Percentiles rank a stretch among this genome's conserved stretches.
Evolutionary conservation across 2,329 filamentous ascomycete species (phyloP).

Genomic region (Paraphoma sp.): DNA sequence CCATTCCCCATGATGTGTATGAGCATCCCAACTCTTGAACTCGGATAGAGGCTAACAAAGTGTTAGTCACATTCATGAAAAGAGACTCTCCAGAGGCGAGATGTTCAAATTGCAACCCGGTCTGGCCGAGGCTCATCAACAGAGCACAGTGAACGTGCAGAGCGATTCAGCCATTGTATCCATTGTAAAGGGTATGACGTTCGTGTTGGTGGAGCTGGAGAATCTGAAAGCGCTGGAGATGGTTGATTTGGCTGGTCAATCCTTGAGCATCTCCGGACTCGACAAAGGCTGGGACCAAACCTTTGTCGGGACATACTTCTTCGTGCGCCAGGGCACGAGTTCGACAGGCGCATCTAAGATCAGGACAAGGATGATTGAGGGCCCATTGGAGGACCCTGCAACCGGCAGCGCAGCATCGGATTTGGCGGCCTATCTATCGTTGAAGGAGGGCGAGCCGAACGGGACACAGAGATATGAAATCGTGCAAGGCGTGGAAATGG

Average conservation of each 20-base stretch:
- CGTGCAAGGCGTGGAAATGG: constrained; percentile 61
- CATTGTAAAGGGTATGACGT: constrained; percentile 76
- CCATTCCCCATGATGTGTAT: constrained; percentile 71
- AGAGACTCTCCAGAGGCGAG: constrained; percentile 26
- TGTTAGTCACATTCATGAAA: constrained; percentile 34
- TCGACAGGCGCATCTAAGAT: constrained; percentile 46
- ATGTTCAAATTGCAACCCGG: constrained; percentile 44
- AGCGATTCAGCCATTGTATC: constrained; percentile 48
- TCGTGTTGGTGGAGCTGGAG: constrained; percentile 69
- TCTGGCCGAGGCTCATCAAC: constrained; percentile 32
- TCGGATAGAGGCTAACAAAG: constrained; percentile 10
- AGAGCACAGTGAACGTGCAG: constrained; percentile 16
- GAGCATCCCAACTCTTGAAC: constrained; percentile 10
- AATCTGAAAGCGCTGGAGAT: constrained; percentile 64
- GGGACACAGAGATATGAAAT: constrained; percentile 50
- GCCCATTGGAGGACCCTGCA: constrained; percentile 56
- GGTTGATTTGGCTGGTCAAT: constrained; percentile 44
- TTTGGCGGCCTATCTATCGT: constrained; percentile 53
- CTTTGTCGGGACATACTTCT: constrained; percentile 66
- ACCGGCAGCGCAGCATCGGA: constrained; percentile 60
- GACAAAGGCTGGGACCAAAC: constrained; percentile 61
- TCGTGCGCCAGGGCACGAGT: constrained; percentile 52
- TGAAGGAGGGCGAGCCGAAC: constrained; percentile 45
- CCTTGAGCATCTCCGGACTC: constrained; percentile 43
- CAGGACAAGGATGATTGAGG: constrained; percentile 67